phyloP scores from a whole-genome alignment of 345 rosid genomes.

The Angophora floribunda region DNA sequence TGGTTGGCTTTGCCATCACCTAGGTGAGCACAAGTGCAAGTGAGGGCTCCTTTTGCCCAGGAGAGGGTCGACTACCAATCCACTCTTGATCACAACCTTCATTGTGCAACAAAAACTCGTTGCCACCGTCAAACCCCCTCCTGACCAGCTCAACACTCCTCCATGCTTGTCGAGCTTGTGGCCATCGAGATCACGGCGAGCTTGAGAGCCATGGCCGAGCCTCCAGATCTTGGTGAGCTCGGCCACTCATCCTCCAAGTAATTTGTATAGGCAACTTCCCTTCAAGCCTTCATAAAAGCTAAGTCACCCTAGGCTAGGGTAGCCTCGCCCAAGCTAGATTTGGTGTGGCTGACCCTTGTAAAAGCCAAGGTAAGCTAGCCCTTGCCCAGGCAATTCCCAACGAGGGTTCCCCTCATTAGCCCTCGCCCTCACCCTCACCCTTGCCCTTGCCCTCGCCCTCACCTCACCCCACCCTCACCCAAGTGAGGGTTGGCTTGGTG shows the following conservation, averaged over 20 bases:
- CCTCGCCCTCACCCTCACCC: not conserved
- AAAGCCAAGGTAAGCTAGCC: too few relatives aligned
- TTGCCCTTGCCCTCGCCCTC: not conserved
- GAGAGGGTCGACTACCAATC: not conserved
- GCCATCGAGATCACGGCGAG: not conserved
- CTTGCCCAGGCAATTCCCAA: too few relatives aligned
- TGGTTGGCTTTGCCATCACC: not conserved
- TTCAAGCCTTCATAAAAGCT: not conserved
- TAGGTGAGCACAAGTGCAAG: fast-evolving
- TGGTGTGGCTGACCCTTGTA: too few relatives aligned
- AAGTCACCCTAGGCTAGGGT: not conserved
- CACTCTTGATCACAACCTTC: not conserved
- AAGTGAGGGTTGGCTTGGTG: not conserved
- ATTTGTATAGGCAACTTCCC: too few relatives aligned
- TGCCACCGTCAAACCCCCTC: fast-evolving
- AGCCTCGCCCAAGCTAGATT: too few relatives aligned
- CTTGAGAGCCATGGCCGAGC: not conserved
- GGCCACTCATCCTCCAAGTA: not conserved
- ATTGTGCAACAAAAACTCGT: not conserved
- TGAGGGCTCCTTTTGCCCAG: not conserved
- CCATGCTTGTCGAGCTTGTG: not conserved
- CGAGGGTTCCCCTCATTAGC: not conserved
- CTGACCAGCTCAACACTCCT: not conserved
- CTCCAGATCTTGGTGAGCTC: not conserved
- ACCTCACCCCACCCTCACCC: not conserved